Evolutionary conservation across 192 early-diverging fungal genomes (phyloP), one percentile per base, ranked within the genome.

Genomic region (Umbelopsis sp.): DNA sequence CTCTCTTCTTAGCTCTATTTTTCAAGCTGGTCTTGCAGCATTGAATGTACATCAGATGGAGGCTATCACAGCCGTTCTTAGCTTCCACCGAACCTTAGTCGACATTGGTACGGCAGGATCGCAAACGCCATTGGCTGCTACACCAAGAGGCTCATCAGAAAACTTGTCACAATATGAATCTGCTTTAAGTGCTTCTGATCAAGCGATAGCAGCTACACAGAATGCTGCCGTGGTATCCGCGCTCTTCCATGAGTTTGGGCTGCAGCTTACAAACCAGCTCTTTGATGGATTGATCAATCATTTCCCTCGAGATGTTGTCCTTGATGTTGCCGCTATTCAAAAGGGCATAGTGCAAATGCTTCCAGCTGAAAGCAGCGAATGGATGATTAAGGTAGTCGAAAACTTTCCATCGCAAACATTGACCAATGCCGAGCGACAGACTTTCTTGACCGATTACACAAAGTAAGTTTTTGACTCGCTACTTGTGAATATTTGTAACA

Each of bases 21-120:
- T 93, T 67, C 78, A 89, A 61, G 90, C 89, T 51, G 90, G 87
- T 22, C 52, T 92, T 23, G 80, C 82, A 1, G 87, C 90, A 33
- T 79, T 94, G 18, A 47, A 75, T 49, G 52, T 87, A 33, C 76
- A 87, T 68, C 81, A 88, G 71, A 74, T 69, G 25, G 71, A 80
- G 27, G 78, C 86, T 0, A 68, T 89, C 7, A 55, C 51, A n/a
- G 74, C 88, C n/a, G 75, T 90, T 2, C 41, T 90, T 23, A 41
- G 61, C 10, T 87, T 84, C 64, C 82, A 81, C 51, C 71, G 80
- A 35, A 79, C 75, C 23, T 49, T 90, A 2, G 51, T 90, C 6
- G 76, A 71, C 16, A 49, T 81, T 16, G 48, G 67, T 12, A 33
- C n/a, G n/a, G 20, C 52, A 71, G 49, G 47, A 68, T 13, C 69